Base-by-base conservation (phyloP, 768 basidiomycete species). In the Jaapia argillacea region DNA sequence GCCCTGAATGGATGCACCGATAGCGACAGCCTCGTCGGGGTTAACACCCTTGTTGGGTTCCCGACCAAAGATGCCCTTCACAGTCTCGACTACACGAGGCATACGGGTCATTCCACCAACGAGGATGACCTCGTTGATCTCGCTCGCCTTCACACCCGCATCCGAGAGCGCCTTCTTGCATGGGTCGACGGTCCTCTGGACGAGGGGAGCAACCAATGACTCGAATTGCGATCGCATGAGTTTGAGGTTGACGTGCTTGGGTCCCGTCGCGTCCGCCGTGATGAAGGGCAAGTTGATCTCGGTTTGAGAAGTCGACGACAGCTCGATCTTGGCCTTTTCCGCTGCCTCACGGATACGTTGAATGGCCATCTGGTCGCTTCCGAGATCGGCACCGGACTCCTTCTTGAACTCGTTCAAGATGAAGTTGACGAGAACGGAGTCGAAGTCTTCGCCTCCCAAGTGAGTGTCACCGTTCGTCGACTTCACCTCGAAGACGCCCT, bases 381-480 rank as follows among this genome's bases (percentile, higher is more conserved):
- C 71, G 36, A 98, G 79, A 57, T 90, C 83, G 47, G 85, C 71
- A 26, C 90, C 85, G 4, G 72, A 70, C 60, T 92, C 84, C 70
- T 92, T 93, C 79, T 96, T 90, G 83, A 98, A 98, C 63, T 92
- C 85, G 45, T 74, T 70, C 37, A 97, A 63, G 58, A 99, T 74
- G 66, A 86, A 67, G 51, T 93, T 78, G 49, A 98, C 83, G 35
- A 98, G 77, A 28, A 79, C 66, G 45, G 94, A 81, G 58, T 98
- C 96, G 58, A 98, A 98, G 65, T 98, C 96, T 67, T 99, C 96
- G 59, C 83, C 83, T 60, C 63, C 96, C 45, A 99, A 79, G 61
- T 99, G 96, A 13, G 96, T 98, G 65, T 99, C 94, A 60, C 96
- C 96, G 59, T 97, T 97, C 44, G 96, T 99, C 1, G 96, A 97